phyloP scores from a whole-genome alignment of 495 filamentous ascomycete species.

The Hypomontagnella submonticulosa region DNA sequence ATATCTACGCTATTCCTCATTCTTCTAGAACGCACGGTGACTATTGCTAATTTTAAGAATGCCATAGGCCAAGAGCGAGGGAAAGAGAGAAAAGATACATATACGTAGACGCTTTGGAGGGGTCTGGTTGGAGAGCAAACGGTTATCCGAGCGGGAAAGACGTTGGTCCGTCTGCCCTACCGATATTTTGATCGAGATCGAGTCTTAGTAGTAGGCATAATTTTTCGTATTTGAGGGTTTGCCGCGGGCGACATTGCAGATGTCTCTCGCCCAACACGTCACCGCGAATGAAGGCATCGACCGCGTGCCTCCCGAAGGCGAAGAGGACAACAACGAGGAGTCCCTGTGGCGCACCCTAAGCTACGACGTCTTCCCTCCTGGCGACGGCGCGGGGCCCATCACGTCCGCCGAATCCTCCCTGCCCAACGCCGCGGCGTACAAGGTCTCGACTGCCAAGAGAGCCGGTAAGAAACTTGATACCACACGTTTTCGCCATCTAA shows the following conservation, averaged over 20 bases:
- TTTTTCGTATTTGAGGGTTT: no score
- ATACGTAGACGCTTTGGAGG: neutral
- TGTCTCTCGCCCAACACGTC: constrained; percentile 42
- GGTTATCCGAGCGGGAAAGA: neutral
- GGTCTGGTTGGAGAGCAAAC: no score
- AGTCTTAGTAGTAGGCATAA: neutral
- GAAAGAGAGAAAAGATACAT: neutral
- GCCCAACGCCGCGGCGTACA: constrained; percentile 56
- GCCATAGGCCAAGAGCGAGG: neutral
- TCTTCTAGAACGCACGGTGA: constrained; percentile 24
- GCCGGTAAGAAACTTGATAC: constrained; percentile 51
- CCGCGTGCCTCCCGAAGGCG: constrained; percentile 36
- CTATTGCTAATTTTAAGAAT: neutral
- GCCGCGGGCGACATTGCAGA: neutral
- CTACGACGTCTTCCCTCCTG: constrained; percentile 36
- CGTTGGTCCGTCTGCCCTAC: neutral
- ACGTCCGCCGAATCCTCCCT: constrained; percentile 23
- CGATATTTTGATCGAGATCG: neutral
- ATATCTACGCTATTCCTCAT: constrained; percentile 17
- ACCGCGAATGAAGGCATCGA: constrained; percentile 48
- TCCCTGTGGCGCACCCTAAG: constrained; percentile 44
- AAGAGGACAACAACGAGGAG: constrained; percentile 32
- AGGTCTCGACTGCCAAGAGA: constrained; percentile 64
- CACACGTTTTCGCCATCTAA: no score
- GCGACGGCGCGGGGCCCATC: constrained; percentile 16